Base-by-base conservation (phyloP, 352 stramenopile species). In the Globisporangium ultimum region DNA sequence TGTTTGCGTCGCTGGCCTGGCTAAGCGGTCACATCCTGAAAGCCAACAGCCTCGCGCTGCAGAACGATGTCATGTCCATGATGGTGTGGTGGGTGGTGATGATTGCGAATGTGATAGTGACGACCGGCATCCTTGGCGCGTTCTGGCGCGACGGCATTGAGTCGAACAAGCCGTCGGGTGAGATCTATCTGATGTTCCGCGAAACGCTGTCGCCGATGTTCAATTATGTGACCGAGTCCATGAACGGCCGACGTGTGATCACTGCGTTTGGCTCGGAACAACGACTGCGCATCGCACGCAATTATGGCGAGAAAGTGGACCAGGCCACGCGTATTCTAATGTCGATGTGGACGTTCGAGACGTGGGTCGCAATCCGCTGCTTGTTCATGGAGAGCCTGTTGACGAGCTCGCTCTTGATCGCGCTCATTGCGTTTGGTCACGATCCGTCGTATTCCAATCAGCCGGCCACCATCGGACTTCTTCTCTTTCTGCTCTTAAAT, bases 401-500 rank as follows among this genome's bases (percentile, higher is more conserved):
- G 41, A 71, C 70, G 2, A 67, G 67, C 18, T 64, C 75, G 24
- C 66, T 79, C 28, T 63, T 81, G 42, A 21, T 79, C 45, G 56
- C 74, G 45, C 49, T 79, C 21, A 61, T 79, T 42, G 64, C 66
- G 11, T 55, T 79, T 60, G 41, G 60, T 36, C 22, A 68, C 67
- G 55, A 70, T 60, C 41, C 65, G 0, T 59, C 51, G 1, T 28
- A 36, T 0, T 60, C 59, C 13, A 48, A 54, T 17, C 22, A 60
- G 21, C 59, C 59, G 1, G 53, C 59, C 21, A 65, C 59, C 46
- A 65, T 81, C 52, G 72, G 72, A 10, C 48, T 81, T 13, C 68
- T 81, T 54, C 62, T 82, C 15, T 79, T 75, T 63, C 66, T 78
- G 41, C 59, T 82, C 5, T 71, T 79, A 32, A 76, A 71, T 22